A percentile compares a stretch with the other conserved stretches of the same genome.
Conservation (phyloP, 768 basidiomycete genomes). For the Tubosaeta brunneosetosa region DNA sequence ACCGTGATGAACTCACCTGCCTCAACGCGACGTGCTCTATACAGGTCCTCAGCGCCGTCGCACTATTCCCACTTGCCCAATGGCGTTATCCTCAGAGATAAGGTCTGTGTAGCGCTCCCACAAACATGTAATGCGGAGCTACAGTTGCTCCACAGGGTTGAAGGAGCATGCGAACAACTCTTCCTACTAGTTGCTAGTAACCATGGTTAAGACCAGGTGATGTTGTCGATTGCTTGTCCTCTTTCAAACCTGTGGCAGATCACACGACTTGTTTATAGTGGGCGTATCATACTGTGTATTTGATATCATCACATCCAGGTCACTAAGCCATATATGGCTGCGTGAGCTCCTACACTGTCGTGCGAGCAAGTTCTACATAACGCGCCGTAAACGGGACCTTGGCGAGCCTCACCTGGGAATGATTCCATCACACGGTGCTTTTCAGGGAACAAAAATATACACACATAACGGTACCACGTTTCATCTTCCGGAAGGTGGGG, state of each 20-base stretch:
- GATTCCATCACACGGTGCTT: neutral
- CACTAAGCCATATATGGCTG: neutral
- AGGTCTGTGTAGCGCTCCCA: neutral
- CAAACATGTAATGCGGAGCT: too few species aligned
- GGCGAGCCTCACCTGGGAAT: slow-evolving; percentile 12
- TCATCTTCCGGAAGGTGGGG: slow-evolving; percentile 34
- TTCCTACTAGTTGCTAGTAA: too few species aligned
- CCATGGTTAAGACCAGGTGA: too few species aligned
- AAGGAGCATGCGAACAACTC: too few species aligned
- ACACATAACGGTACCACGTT: slow-evolving; percentile 34
- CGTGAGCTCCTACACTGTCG: neutral
- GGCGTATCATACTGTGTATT: neutral
- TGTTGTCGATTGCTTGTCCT: too few species aligned
- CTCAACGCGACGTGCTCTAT: neutral
- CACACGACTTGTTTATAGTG: slow-evolving; percentile 28
- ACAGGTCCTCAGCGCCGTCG: neutral
- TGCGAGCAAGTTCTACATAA: slow-evolving; percentile 17
- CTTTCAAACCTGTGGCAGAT: too few species aligned
- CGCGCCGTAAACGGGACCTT: slow-evolving; percentile 17
- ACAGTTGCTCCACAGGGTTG: too few species aligned
- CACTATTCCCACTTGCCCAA: neutral
- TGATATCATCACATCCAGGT: neutral
- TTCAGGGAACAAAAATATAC: neutral
- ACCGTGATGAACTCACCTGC: neutral
- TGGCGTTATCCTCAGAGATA: neutral